Percentiles rank a stretch among this genome's conserved stretches.
Evolutionary conservation across 345 rosid genomes (phyloP).

Genomic region (Citrus maxima): DNA sequence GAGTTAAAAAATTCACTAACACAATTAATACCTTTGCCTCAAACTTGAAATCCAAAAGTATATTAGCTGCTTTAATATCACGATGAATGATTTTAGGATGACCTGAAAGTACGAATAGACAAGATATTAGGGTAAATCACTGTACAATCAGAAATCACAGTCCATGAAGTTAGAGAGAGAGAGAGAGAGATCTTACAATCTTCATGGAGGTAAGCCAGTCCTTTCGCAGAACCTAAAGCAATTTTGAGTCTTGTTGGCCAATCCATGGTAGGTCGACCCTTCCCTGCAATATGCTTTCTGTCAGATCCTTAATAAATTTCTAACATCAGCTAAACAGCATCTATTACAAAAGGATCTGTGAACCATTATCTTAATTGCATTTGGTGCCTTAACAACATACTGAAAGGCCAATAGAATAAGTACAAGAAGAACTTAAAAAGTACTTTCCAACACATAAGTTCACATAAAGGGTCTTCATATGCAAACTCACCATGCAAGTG

Average conservation of each 20-base stretch:
- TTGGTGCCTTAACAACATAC: not conserved
- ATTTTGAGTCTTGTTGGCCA: constrained; percentile 73
- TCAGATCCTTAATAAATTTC: constrained; percentile 7
- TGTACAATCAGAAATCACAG: not conserved
- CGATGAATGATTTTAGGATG: constrained; percentile 94
- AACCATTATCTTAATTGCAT: not conserved
- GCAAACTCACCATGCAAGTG: constrained; percentile 57
- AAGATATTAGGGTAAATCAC: not conserved
- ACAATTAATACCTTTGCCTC: constrained; percentile 70
- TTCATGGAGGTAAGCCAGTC: constrained; percentile 95
- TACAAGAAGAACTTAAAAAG: not conserved
- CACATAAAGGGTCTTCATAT: not conserved
- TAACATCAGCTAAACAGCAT: not conserved
- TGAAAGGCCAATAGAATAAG: no score
- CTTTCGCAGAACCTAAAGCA: constrained; percentile 90
- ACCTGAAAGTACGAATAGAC: constrained; percentile 38
- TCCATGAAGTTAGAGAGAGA: not conserved
- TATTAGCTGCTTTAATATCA: constrained; percentile 86
- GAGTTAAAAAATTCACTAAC: not conserved
- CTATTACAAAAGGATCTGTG: not conserved
- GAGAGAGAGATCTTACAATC: constrained; percentile 55
- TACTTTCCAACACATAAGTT: not conserved
- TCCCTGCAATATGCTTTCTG: constrained; percentile 38
- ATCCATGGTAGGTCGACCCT: constrained; percentile 72
- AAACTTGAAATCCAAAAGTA: constrained; percentile 75